Evolutionary conservation across 345 rosid genomes (phyloP).

Genomic region (Gossypium bickii): DNA sequence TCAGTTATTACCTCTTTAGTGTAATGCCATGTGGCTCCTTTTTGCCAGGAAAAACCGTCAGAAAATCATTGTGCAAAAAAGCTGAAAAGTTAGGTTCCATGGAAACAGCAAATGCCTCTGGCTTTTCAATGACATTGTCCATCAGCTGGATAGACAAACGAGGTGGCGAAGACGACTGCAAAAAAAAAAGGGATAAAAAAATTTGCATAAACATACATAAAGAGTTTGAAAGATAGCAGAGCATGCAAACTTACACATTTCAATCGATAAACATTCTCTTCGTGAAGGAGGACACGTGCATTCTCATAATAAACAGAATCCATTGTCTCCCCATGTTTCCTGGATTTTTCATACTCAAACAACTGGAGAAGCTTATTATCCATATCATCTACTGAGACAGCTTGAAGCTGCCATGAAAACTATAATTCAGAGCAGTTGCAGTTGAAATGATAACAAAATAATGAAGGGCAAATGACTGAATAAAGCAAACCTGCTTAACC

Average conservation of each 20-base stretch:
- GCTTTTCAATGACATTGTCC: slow-evolving; percentile 76
- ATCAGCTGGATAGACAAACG: slow-evolving; percentile 70
- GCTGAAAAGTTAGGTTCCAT: slow-evolving; percentile 78
- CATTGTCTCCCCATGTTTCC: slow-evolving; percentile 50
- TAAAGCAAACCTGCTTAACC: slow-evolving; percentile 73
- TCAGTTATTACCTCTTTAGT: slow-evolving; percentile 60
- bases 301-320: slow-evolving; percentile 80
- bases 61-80: slow-evolving; percentile 74
- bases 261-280: slow-evolving; percentile 80
- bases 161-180: slow-evolving; percentile 62
- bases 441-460: slow-evolving; percentile 12
- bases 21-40: slow-evolving; percentile 63
- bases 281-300: slow-evolving; percentile 77
- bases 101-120: slow-evolving; percentile 76
- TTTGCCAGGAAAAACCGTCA: slow-evolving; percentile 51
- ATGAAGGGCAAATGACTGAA: slow-evolving; percentile 6
- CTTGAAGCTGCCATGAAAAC: slow-evolving; percentile 70
- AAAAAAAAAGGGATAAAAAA: background rate
- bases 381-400: slow-evolving; percentile 80
- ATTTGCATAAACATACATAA: background rate
- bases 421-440: slow-evolving; percentile 16
- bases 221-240: background rate
- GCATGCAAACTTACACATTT: slow-evolving; percentile 62
- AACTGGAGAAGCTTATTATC: slow-evolving; percentile 81
- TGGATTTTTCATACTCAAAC: slow-evolving; percentile 72